These are phyloP conservation scores for Pleurotus citrinopileatus DNA, from an alignment of 768 basidiomycete species.

Conservation along the genomic window DNA sequence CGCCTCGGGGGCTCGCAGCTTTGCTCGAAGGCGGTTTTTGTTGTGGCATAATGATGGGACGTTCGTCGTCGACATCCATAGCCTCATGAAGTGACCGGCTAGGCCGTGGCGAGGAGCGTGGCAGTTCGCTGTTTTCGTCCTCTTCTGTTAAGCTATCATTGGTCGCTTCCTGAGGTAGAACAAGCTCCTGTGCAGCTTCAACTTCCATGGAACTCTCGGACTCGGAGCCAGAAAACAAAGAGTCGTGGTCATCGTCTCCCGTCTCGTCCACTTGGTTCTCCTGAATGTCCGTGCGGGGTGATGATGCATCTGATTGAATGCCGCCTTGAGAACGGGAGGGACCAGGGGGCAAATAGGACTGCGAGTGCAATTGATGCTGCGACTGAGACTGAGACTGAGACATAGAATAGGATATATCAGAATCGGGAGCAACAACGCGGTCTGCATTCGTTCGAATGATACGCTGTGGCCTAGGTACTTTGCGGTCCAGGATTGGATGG, in stretches of 20 bases:
- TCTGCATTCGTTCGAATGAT: neutral
- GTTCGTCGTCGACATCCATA: conserved; percentile 1
- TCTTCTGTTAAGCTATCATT: neutral
- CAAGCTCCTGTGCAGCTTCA: neutral
- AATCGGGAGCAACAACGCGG: conserved; percentile 7
- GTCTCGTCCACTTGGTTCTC: neutral
- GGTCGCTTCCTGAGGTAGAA: neutral
- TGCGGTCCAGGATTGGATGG: neutral
- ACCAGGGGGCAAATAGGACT: neutral
- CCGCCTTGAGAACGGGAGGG: neutral
- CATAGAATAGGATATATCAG: conserved; percentile 8
- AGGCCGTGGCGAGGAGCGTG: neutral
- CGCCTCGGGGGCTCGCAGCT: too few relatives aligned
- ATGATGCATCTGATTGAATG: too few relatives aligned
- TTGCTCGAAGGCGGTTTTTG: too few relatives aligned
- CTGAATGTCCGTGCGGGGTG: too few relatives aligned
- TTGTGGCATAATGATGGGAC: neutral
- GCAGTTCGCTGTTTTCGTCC: neutral
- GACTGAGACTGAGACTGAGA: conserved; percentile 33
- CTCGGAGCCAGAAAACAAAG: conserved; percentile 6
- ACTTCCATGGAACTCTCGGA: neutral
- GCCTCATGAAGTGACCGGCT: neutral
- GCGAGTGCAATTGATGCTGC: neutral
- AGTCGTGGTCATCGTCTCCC: neutral
- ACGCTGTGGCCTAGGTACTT: conserved; percentile 1